phyloP scores from a whole-genome alignment of 1,284 basidiomycete genomes.

The Gymnopus androsaceus region DNA sequence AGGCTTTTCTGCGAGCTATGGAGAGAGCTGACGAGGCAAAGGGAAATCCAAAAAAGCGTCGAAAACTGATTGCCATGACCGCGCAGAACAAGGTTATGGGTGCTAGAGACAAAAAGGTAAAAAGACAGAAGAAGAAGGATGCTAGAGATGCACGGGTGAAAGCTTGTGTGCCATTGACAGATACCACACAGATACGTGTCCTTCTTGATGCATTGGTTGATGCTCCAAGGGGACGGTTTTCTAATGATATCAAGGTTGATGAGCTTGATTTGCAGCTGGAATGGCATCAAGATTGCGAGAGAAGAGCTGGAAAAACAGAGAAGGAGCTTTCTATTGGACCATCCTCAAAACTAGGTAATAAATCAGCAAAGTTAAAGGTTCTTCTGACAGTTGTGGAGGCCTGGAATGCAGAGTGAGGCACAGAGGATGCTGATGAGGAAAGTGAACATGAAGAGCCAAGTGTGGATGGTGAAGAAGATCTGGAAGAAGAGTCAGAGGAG shows the following conservation, averaged over 20 bases:
- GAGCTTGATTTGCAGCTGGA: slow-evolving; percentile 16
- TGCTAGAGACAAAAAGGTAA: slow-evolving; percentile 3
- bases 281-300: slow-evolving; percentile 13
- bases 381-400: neutral
- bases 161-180: neutral
- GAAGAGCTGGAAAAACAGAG: neutral
- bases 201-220: neutral
- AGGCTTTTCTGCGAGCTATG: neutral
- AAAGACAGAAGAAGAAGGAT: slow-evolving; percentile 3
- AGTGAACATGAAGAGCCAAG: neutral
- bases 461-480: neutral
- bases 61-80: slow-evolving; percentile 1
- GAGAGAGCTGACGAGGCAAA: neutral
- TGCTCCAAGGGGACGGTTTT: neutral
- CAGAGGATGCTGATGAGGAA: neutral
- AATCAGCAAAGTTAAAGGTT: neutral
- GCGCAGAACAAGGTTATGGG: neutral
- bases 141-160: neutral
- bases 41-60: neutral
- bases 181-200: neutral
- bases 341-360: neutral
- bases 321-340: neutral
- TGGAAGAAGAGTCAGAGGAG: neutral
- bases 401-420: neutral
- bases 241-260: neutral